Base-by-base conservation (phyloP, 148 eudicot species). In the Pharnaceum exiguum region DNA sequence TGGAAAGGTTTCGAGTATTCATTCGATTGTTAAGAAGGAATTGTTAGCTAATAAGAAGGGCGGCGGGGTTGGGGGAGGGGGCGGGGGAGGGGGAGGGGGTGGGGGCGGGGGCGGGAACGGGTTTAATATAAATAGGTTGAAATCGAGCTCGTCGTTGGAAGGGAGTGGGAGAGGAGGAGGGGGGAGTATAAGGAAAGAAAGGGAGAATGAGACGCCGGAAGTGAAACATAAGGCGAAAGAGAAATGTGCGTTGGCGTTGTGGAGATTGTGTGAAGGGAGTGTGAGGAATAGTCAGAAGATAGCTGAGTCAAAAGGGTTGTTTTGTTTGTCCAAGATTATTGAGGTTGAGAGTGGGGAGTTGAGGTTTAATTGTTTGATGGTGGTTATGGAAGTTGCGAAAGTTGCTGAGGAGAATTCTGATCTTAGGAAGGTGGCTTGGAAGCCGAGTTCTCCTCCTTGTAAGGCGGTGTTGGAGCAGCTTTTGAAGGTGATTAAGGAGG, bases 271-370 rank as follows among this genome's bases (percentile, higher is more conserved):
- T 19, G 62, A 60, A 28, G 82, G 69, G 32, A 85, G 82, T 70
- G 59, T 85, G 73, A 51, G 68, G 36, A 85, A 80, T 36, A 82
- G 96, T 64, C 71, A 76, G 58, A 88, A 88, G 72, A 80, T 88
- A 57, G 81, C 88, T 1, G 91, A 88, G 54, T 81, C 91, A 0
- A 88, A 80, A 57, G 86, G 91, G n/a, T 45, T 88, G 69, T 74
- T 80, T 42, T 79, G 83, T 54, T 57, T 88, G 75, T 81, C 89
- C 8, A 88, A 84, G 62, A 68, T 82, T 7, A 78, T 88, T 49
- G 89, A 84, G 71, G 76, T 68, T 13, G 91, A 80, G 71, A 52
- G 31, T 19, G 84, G 82, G 61, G 84, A 79, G 5, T 65, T 88
- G 76, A 71, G 67, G 65, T 50, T 69, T 16, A 69, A 82, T 68